Conservation (phyloP, 768 basidiomycete species). For the Hysterangium stoloniferum region DNA sequence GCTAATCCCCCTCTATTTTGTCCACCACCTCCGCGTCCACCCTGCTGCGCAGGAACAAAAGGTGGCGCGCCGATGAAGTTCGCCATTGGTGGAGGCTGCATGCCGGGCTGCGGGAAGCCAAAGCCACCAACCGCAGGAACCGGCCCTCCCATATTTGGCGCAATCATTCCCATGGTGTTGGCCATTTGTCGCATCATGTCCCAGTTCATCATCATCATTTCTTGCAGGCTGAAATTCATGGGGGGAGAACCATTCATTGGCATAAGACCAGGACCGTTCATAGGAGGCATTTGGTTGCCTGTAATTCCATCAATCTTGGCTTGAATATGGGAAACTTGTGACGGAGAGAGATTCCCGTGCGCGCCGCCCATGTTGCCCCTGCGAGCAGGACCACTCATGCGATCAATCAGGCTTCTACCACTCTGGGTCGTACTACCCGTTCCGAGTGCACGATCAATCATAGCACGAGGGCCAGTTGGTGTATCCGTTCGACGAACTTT, state of each 20-base stretch:
- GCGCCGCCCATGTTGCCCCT: constrained; percentile 10
- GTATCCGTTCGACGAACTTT: constrained; percentile 54
- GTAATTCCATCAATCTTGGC: constrained; percentile 76
- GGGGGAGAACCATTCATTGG: constrained; percentile 9
- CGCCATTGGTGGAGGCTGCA: constrained; percentile 31
- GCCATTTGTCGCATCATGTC: constrained; percentile 93
- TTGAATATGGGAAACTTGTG: constrained; percentile 42
- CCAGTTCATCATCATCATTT: constrained; percentile 90
- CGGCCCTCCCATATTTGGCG: constrained; percentile 26
- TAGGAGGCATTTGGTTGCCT: constrained; percentile 4
- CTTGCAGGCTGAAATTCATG: constrained; percentile 51
- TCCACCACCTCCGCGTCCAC: constrained; percentile 39
- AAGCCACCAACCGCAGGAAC: constrained; percentile 40
- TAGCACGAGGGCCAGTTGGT: constrained; percentile 82
- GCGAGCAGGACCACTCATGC: constrained; percentile 54
- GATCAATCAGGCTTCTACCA: constrained; percentile 67
- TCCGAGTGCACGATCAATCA: constrained; percentile 38
- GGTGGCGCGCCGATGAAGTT: neutral
- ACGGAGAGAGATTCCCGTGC: constrained; percentile 33
- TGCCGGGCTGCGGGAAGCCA: constrained; percentile 50
- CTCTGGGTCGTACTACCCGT: constrained; percentile 21
- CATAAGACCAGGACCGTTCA: constrained; percentile 11
- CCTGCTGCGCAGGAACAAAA: constrained; percentile 23
- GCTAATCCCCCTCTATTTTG: neutral
- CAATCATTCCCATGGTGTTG: constrained; percentile 71